These are phyloP conservation scores for Rhodomyrtus tomentosa DNA, from an alignment of 345 rosid genomes.

Conservation along the genomic window DNA sequence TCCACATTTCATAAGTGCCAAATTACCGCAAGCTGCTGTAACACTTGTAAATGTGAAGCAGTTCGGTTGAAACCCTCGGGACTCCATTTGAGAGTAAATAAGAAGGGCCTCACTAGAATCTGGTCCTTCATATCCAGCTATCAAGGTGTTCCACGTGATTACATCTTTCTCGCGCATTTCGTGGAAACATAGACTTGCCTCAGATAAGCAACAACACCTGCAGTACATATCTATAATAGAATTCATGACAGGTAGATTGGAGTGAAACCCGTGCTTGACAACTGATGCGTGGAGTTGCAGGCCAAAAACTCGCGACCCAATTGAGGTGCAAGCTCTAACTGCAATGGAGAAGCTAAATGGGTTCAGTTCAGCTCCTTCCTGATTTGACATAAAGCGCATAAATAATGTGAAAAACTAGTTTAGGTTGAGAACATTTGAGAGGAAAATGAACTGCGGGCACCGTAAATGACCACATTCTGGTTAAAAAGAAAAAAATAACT, in stretches of 20 bases:
- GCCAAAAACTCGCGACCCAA: conserved; percentile 45
- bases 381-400: conserved; percentile 2
- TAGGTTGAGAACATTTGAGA: neutral
- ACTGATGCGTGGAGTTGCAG: conserved; percentile 52
- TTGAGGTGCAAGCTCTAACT: conserved; percentile 70
- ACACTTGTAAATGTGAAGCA: conserved; percentile 68
- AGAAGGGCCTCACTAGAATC: conserved; percentile 42
- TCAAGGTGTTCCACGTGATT: conserved; percentile 79
- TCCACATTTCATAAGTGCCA: conserved; percentile 55
- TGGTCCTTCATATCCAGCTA: conserved; percentile 60
- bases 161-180: conserved; percentile 63
- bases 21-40: conserved; percentile 66
- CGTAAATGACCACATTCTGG: neutral
- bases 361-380: conserved; percentile 53
- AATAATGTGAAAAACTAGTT: neutral
- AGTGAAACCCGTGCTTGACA: conserved; percentile 45
- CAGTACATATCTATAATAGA: conserved; percentile 86
- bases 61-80: conserved; percentile 55
- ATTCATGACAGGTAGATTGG: conserved; percentile 72
- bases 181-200: conserved; percentile 49
- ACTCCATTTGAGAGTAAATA: conserved; percentile 55
- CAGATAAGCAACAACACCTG: conserved; percentile 51
- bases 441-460: neutral
- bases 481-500: neutral
- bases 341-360: conserved; percentile 73